These are phyloP conservation scores for Chlamydomonas schloesseri DNA, from an alignment of 139 green algal species.

Conservation along the genomic window DNA sequence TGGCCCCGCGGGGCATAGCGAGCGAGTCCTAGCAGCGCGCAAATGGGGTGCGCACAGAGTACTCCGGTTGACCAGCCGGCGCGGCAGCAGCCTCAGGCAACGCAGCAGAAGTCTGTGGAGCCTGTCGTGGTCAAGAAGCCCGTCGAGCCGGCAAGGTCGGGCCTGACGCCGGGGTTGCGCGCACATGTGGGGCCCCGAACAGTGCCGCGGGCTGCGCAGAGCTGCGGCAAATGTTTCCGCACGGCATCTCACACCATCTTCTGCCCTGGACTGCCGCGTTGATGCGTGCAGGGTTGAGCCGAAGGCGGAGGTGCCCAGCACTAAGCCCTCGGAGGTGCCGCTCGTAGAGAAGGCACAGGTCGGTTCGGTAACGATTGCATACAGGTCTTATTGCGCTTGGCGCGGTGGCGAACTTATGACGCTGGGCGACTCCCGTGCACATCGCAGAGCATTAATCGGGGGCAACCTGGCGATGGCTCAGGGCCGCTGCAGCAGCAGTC, in stretches of 20 bases:
- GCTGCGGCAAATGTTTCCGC: neutral
- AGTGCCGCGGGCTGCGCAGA: neutral
- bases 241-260: too few relatives aligned
- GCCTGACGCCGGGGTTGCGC: neutral
- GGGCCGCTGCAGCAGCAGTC: neutral
- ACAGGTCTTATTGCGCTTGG: too few relatives aligned
- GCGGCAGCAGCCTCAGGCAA: neutral
- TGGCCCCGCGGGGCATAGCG: too few relatives aligned
- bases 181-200: neutral
- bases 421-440: too few relatives aligned
- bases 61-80: constrained; percentile 2
- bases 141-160: neutral
- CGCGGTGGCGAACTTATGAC: neutral
- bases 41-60: constrained; percentile 28
- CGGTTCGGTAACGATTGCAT: neutral
- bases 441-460: constrained; percentile 27
- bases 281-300: constrained; percentile 16
- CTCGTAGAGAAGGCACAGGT: constrained; percentile 36
- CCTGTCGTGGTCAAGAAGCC: neutral
- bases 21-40: neutral
- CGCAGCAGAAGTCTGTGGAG: constrained; percentile 27
- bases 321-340: constrained; percentile 30
- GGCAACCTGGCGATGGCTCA: neutral
- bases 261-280: too few relatives aligned
- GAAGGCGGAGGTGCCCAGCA: constrained; percentile 32